Percentiles rank a stretch among this genome's conserved stretches.
Conservation (phyloP, 805 yeast genomes). For the Kazachstania bromeliacearum region DNA sequence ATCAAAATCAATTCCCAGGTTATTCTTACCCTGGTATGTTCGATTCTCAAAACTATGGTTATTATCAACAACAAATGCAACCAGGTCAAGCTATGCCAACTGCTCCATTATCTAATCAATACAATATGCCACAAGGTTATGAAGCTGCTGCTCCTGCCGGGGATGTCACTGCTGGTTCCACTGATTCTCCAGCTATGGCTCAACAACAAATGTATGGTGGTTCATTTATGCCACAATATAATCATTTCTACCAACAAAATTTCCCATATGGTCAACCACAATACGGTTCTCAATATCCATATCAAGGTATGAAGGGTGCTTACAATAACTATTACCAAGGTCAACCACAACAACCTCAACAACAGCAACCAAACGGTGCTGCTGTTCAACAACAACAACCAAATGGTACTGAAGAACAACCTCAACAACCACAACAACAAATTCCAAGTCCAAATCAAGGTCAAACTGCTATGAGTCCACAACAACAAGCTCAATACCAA, state of each 20-base stretch:
- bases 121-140: constrained; percentile 20
- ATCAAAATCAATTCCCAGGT: constrained; percentile 28
- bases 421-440: constrained; percentile 15
- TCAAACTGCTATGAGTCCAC: too few species aligned
- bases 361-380: constrained; percentile 14
- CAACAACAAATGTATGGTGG: constrained; percentile 22
- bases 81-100: constrained; percentile 14
- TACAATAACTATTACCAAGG: constrained; percentile 18
- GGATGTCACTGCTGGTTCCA: constrained; percentile 5
- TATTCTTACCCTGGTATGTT: constrained; percentile 30
- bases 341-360: constrained; percentile 13
- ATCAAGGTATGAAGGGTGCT: constrained; percentile 23
- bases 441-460: constrained; percentile 7
- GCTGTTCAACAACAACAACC: constrained; percentile 14
- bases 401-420: constrained; percentile 9
- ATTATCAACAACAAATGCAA: constrained; percentile 19
- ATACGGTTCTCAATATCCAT: constrained; percentile 27
- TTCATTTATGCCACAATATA: constrained; percentile 28
- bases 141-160: constrained; percentile 14
- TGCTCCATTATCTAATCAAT: constrained; percentile 13
- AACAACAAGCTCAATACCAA: constrained; percentile 19
- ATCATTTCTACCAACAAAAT: constrained; percentile 28
- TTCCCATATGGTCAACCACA: constrained; percentile 30
- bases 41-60: constrained; percentile 26
- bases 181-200: constrained; percentile 6